A percentile compares a stretch with the other conserved stretches of the same genome.
phyloP scores from a whole-genome alignment of 2,329 filamentous ascomycete genomes.

The Fonsecaea pugnacius region DNA sequence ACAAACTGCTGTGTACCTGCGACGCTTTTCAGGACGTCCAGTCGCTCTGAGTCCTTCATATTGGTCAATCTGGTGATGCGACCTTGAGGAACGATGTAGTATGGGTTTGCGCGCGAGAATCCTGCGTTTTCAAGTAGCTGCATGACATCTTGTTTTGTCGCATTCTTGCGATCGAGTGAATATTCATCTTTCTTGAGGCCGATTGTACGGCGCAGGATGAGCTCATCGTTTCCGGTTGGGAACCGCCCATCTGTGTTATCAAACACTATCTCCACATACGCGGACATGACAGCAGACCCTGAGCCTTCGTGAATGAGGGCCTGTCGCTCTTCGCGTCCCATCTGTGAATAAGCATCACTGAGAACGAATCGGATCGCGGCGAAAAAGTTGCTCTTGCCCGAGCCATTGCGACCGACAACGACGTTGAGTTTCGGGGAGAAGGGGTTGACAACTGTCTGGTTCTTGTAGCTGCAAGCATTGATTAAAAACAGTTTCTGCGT shows the following conservation, averaged over 20 bases:
- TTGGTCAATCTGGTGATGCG: conserved; percentile 95
- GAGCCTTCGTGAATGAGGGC: conserved; percentile 97
- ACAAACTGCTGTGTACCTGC: conserved; percentile 98
- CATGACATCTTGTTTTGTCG: conserved; percentile 91
- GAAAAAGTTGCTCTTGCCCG: conserved; percentile 99
- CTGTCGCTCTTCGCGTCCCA: conserved; percentile 94
- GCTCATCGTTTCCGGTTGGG: conserved; percentile 86
- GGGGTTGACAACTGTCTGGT: conserved; percentile 97
- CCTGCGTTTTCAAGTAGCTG: conserved; percentile 94
- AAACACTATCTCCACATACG: conserved; percentile 99
- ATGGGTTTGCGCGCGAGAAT: conserved; percentile 95
- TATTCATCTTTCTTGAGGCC: conserved; percentile 99
- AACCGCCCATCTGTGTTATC: conserved; percentile 97
- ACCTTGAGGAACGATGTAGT: conserved; percentile 98
- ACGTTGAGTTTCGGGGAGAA: conserved; percentile 98
- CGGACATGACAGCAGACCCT: conserved; percentile 96
- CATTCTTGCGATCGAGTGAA: conserved; percentile 93
- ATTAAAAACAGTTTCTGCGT: conserved; percentile 5
- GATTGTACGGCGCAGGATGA: conserved; percentile 90
- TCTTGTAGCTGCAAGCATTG: conserved; percentile 77
- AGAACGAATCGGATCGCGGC: conserved; percentile 98
- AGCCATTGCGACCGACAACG: conserved; percentile 98
- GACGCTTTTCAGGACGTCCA: conserved; percentile 94
- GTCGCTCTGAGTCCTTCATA: conserved; percentile 93
- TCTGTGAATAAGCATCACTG: conserved; percentile 94